A percentile compares a stretch with the other conserved stretches of the same genome.
Conservation (phyloP, 129 eudicot species). For the Flaveria sonorensis region DNA sequence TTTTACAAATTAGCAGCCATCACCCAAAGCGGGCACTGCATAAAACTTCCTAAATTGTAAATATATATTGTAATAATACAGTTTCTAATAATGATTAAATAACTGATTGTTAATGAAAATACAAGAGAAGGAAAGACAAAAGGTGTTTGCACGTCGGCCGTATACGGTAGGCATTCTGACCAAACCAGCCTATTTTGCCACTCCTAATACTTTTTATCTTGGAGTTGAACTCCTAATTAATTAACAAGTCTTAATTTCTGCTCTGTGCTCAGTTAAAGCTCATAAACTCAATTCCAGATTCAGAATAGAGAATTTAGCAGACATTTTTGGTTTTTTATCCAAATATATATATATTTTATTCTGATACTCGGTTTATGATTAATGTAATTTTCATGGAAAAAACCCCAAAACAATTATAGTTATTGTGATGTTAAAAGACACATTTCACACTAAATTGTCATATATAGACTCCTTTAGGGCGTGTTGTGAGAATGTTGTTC, state of each 20-base stretch:
- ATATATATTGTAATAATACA: neutral
- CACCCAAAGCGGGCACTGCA: neutral
- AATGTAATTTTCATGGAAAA: neutral
- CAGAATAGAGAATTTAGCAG: neutral
- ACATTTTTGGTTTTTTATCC: neutral
- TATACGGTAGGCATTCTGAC: conserved; percentile 1
- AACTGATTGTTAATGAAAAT: neutral
- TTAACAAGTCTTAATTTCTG: neutral
- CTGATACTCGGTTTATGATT: neutral
- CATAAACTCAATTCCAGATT: neutral
- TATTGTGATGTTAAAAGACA: neutral
- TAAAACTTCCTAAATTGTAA: neutral
- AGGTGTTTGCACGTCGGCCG: neutral
- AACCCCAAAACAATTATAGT: neutral
- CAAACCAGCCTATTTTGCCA: neutral
- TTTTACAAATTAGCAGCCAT: neutral
- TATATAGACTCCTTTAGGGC: neutral
- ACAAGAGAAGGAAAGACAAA: neutral
- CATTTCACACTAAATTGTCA: neutral
- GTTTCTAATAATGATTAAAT: neutral
- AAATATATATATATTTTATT: neutral
- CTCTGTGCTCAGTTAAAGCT: neutral
- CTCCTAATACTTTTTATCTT: neutral
- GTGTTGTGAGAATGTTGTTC: neutral
- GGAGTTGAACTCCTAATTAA: neutral